Conservation (phyloP, 352 stramenopile genomes). For the Pythium vanterpoolii region DNA sequence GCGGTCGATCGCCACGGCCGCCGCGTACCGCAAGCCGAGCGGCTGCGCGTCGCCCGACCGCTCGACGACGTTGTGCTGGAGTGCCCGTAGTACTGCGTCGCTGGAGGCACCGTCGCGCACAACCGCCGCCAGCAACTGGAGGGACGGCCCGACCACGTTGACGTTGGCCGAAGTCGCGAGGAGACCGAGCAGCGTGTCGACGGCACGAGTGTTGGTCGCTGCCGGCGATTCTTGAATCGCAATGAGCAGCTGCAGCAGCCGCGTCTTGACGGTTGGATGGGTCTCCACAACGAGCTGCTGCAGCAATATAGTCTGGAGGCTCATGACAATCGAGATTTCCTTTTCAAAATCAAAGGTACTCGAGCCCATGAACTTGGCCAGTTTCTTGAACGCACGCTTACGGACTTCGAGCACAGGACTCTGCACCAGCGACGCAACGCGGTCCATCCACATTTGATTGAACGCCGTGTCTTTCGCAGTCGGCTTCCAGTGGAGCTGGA, state of each 20-base stretch:
- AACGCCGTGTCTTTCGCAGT: slow-evolving; percentile 3
- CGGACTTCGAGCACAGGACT: slow-evolving; percentile 53
- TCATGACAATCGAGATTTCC: slow-evolving; percentile 5
- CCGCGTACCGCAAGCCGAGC: slow-evolving; percentile 53
- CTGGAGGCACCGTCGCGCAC: slow-evolving; percentile 17
- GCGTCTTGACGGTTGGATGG: slow-evolving; percentile 60
- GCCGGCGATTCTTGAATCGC: slow-evolving; percentile 29
- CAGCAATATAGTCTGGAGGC: slow-evolving; percentile 38
- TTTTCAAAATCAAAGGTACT: slow-evolving; percentile 10
- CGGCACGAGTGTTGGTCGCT: slow-evolving; percentile 14
- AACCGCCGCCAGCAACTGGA: slow-evolving; percentile 59
- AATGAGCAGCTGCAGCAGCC: slow-evolving; percentile 52
- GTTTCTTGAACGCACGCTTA: slow-evolving; percentile 55
- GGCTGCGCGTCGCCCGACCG: slow-evolving; percentile 51
- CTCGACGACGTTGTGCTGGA: slow-evolving; percentile 39
- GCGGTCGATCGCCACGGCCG: slow-evolving; percentile 45
- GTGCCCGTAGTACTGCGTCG: slow-evolving; percentile 9
- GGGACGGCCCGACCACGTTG: slow-evolving; percentile 43
- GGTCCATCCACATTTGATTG: slow-evolving; percentile 10
- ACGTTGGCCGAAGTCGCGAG: slow-evolving; percentile 45
- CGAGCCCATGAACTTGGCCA: slow-evolving; percentile 26
- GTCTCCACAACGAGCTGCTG: slow-evolving; percentile 53
- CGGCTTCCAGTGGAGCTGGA: slow-evolving; percentile 4
- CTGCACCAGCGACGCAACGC: slow-evolving; percentile 31
- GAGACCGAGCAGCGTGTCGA: slow-evolving; percentile 17